Evolutionary conservation across 345 rosid species (phyloP), one percentile per base, ranked within the genome.

Genomic region (Brassica rapa): DNA sequence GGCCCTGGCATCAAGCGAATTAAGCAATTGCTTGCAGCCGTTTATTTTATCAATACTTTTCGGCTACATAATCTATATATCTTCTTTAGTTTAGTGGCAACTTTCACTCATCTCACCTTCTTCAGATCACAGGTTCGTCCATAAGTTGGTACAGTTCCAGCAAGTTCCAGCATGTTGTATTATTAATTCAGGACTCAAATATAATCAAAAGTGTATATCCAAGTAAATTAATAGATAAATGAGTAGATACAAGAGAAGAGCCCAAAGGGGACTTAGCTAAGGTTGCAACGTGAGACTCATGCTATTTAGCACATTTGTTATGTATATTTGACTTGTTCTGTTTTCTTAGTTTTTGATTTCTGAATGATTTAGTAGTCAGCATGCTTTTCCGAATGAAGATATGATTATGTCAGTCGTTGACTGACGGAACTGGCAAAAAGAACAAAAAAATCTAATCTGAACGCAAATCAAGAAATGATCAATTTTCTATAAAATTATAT

Each of bases 321-420:
- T 12, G 16, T 46, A 46, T 46, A 46, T 46, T 46, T 46, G 53
- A 4, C 53, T 46, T 46, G 16, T 46, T 46, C 53, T 46, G 16
- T 46, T 46, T 46, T 46, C 51, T 43, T 43, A 43, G n/a, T 12
- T 14, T 46, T 46, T 46, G 16, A 24, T 27, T 27, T 4, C 1
- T 12, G 37, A 16, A 51, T 30, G 62, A 15, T 29, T 69, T 14
- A 27, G 30, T 27, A 27, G 30, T 27, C 30, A 46, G 53, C 53
- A 46, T 46, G 53, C 6, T 46, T 46, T 46, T 12, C 4, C 15
- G n/a, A 14, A 8, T 23, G 10, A 39, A 67, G 68, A 67, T 2
- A 68, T 27, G 23, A 29, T 59, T 59, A n/a, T 30, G 51, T 76
- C 62, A 68, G 63, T 53, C 75, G 32, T 70, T 70, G 80, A 77